A percentile compares a stretch with the other conserved stretches of the same genome.
Conservation (phyloP, 495 filamentous ascomycete genomes). For the Rostrohypoxylon terebratum region DNA sequence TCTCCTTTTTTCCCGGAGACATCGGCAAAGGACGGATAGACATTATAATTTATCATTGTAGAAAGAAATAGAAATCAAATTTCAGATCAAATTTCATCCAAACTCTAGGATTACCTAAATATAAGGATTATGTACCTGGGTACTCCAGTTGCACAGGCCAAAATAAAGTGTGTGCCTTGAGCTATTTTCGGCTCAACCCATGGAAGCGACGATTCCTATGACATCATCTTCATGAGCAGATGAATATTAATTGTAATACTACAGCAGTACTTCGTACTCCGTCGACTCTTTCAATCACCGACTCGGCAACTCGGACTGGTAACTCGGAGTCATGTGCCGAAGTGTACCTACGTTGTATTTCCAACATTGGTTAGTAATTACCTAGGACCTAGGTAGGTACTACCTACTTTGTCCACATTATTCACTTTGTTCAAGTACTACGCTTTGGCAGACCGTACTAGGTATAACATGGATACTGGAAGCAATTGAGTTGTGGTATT, state of each 20-base stretch:
- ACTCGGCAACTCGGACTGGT: neutral
- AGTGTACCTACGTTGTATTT: neutral
- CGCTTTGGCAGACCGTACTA: neutral
- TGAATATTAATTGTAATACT: constrained; percentile 22
- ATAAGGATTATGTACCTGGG: neutral
- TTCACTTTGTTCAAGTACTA: neutral
- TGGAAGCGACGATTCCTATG: neutral
- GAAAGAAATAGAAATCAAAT: neutral
- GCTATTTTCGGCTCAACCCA: neutral
- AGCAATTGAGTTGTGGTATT: constrained; percentile 35
- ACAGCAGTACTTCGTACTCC: too few species aligned
- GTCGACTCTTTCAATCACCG: neutral
- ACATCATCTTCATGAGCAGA: constrained; percentile 1
- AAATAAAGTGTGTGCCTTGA: neutral
- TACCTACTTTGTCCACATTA: too few species aligned
- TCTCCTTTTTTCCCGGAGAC: neutral
- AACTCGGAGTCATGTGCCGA: constrained; percentile 10
- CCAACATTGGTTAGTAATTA: neutral
- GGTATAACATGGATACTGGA: constrained; percentile 4
- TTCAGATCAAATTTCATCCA: neutral
- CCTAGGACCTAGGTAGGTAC: too few species aligned
- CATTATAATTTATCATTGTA: too few species aligned
- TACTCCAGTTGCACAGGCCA: neutral
- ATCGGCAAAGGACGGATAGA: neutral
- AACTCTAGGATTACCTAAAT: neutral